These are phyloP conservation scores for Solanum rostratum DNA, from an alignment of 257 asterid species.

Conservation along the genomic window DNA sequence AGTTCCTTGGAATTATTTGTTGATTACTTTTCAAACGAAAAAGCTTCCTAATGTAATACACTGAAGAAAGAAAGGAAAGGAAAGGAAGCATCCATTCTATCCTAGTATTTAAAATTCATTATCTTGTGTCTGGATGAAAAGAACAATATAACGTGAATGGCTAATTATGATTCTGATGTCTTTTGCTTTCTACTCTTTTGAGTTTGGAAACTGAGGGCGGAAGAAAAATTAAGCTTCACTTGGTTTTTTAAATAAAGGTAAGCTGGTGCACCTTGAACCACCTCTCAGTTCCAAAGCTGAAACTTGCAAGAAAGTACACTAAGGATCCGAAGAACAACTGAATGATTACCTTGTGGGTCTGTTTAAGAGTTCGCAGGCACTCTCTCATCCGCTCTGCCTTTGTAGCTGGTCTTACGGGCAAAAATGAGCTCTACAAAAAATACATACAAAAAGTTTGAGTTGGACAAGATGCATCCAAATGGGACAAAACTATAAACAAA, in stretches of 20 bases:
- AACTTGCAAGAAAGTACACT: background rate
- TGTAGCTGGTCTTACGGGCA: constrained; percentile 89
- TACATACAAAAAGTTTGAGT: constrained; percentile 4
- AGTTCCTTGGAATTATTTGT: background rate
- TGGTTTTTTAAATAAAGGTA: background rate
- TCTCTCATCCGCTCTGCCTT: constrained; percentile 93
- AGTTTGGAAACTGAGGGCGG: background rate
- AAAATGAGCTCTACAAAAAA: constrained; percentile 46
- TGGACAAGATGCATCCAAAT: background rate
- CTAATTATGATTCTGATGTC: background rate
- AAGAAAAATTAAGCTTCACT: background rate
- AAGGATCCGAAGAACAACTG: background rate
- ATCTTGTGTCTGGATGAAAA: background rate
- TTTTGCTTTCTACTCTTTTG: background rate
- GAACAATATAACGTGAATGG: background rate
- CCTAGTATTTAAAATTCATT: background rate
- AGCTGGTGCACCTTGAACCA: background rate
- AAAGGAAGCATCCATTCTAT: background rate
- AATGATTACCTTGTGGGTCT: constrained; percentile 61
- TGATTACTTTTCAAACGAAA: background rate
- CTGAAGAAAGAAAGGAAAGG: background rate
- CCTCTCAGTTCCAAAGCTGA: background rate
- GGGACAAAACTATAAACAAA: background rate
- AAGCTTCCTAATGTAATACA: background rate
- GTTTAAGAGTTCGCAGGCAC: constrained; percentile 81